A percentile compares a stretch with the other conserved stretches of the same genome.
Evolutionary conservation across 139 green algal species (phyloP).

Genomic region (Eudorina sp.): DNA sequence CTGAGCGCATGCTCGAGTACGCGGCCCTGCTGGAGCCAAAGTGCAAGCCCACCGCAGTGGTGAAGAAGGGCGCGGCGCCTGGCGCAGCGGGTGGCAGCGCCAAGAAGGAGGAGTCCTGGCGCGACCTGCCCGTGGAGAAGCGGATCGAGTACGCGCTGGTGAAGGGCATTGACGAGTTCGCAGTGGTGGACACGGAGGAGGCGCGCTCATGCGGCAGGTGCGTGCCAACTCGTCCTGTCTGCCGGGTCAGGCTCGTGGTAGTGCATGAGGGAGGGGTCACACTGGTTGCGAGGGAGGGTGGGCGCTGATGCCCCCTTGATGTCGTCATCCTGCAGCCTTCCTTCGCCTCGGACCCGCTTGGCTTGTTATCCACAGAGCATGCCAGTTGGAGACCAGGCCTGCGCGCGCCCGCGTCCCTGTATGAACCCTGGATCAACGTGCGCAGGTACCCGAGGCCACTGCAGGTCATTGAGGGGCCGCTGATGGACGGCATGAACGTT

Average conservation of each 20-base stretch:
- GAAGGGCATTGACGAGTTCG: constrained; percentile 98
- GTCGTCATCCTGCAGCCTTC: too few species aligned
- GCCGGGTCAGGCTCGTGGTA: too few species aligned
- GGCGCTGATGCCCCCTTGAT: too few species aligned
- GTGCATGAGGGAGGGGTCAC: too few species aligned
- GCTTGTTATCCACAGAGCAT: too few species aligned
- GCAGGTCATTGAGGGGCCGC: constrained; percentile 96
- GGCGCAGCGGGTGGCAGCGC: neutral
- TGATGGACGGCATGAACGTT: constrained; percentile 99
- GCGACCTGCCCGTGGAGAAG: constrained; percentile 87
- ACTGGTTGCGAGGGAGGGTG: too few species aligned
- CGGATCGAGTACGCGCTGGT: constrained; percentile 94
- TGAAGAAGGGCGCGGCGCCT: constrained; percentile 70
- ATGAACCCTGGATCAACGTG: too few species aligned
- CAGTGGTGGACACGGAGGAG: constrained; percentile 93
- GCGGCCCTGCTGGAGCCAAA: constrained; percentile 94
- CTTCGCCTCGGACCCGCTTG: too few species aligned
- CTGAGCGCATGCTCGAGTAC: constrained; percentile 96
- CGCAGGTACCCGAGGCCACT: constrained; percentile 85
- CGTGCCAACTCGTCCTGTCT: too few species aligned
- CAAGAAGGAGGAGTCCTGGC: constrained; percentile 81
- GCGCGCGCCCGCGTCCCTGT: too few species aligned
- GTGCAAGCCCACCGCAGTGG: constrained; percentile 89
- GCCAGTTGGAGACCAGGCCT: too few species aligned
- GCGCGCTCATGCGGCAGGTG: constrained; percentile 78